Base-by-base conservation (phyloP, 345 rosid genomes). In the Erucastrum elatum region DNA sequence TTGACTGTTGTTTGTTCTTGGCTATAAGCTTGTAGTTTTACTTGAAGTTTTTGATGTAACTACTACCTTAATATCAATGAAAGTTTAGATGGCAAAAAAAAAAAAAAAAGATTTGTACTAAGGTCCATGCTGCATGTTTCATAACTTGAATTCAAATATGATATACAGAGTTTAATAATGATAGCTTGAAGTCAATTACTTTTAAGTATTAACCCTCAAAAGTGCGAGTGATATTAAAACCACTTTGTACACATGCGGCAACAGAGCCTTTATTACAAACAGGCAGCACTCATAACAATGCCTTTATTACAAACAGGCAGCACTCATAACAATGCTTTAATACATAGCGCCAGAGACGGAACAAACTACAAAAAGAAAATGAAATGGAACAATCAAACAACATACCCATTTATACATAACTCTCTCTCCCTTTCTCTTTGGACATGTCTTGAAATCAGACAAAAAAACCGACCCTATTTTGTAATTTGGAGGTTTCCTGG, bases 281-380 rank as follows among this genome's bases (percentile, higher is more conserved):
- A 29, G 4, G 4, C 31, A 29, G 4, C 31, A 29, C 31, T 29
- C 31, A 21, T 21, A 21, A 21, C 21, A 21, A 21, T 21, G 21
- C 55, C 68, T 80, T 80, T 80, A 80, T 75, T 80, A 69, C 79
- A 75, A 75, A 75, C 21, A 21, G 21, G 21, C 39, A 44, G 37
- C 78, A 68, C 78, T 49, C 70, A 68, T 73, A 74, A 35, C 70
- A 59, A 72, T 72, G 77, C 69, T 37, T 65, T 35, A 65, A 12
- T 13, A 56, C 68, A 66, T 72, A 71, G 67, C 68, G 72, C 81
- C 72, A 58, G 71, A 65, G 53, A 56, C 68, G 37, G 53, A 39
- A 65, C 72, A 69, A 37, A 35, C 46, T 53, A 21, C 21, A 15
- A 31, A 46, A 67, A 44, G 37, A 62, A 34, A 13, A 2, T 25